phyloP scores from a whole-genome alignment of 2,329 filamentous ascomycete genomes.

The Fusarium subglutinans region DNA sequence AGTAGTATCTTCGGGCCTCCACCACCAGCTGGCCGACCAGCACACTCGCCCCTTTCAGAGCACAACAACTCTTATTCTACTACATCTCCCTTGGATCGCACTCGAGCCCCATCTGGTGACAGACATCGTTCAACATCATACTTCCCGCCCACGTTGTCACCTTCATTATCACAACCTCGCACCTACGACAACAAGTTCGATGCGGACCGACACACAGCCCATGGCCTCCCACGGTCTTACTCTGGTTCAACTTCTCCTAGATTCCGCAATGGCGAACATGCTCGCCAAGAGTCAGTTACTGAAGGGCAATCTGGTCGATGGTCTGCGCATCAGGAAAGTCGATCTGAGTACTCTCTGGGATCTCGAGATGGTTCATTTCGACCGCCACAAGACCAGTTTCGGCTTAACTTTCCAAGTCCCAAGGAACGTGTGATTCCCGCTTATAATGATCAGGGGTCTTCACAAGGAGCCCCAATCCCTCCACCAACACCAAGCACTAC shows the following conservation, averaged over 20 bases:
- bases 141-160: conserved; percentile 54
- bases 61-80: conserved; percentile 54
- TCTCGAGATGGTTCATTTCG: conserved; percentile 51
- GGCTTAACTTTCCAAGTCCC: conserved; percentile 50
- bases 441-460: conserved; percentile 41
- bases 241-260: conserved; percentile 57
- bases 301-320: conserved; percentile 52
- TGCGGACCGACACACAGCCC: conserved; percentile 50
- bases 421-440: conserved; percentile 45
- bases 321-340: conserved; percentile 52
- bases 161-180: conserved; percentile 55
- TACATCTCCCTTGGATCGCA: conserved; percentile 59
- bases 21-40: conserved; percentile 53
- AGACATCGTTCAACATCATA: conserved; percentile 56
- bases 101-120: conserved; percentile 53
- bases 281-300: conserved; percentile 47
- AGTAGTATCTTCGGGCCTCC: conserved; percentile 66
- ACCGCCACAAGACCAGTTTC: conserved; percentile 48
- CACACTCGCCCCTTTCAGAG: conserved; percentile 59
- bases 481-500: conserved; percentile 45
- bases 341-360: conserved; percentile 58
- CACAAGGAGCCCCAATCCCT: conserved; percentile 40
- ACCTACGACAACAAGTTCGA: conserved; percentile 58
- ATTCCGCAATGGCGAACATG: conserved; percentile 52
- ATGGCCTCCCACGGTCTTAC: conserved; percentile 46